These are phyloP conservation scores for Xanthoconium stramineum DNA, from an alignment of 768 basidiomycete species.

Conservation along the genomic window DNA sequence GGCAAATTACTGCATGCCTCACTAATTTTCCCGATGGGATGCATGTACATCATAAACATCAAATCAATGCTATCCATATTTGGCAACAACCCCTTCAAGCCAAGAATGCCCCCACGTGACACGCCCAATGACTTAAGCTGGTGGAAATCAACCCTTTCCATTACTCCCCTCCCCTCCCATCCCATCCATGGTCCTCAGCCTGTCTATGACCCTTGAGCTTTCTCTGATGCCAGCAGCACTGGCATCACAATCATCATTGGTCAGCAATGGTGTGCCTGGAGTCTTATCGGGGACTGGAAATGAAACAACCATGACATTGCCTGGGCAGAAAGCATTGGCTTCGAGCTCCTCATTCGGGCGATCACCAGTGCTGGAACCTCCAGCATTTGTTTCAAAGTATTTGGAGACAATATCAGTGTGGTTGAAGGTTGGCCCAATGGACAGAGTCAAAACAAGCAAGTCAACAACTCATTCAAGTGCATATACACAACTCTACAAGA, in stretches of 20 bases:
- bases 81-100: slow-evolving; percentile 3
- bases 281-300: slow-evolving; percentile 32
- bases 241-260: neutral
- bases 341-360: neutral
- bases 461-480: neutral
- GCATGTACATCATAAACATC: slow-evolving; percentile 9
- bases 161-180: neutral
- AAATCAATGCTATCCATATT: slow-evolving; percentile 35
- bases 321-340: slow-evolving; percentile 34
- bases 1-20: slow-evolving; percentile 22
- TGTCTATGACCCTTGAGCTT: slow-evolving; percentile 9
- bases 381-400: neutral
- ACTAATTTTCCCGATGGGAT: slow-evolving; percentile 27
- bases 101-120: neutral
- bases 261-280: slow-evolving; percentile 32
- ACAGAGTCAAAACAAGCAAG: neutral
- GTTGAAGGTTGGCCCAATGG: neutral
- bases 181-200: neutral
- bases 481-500: neutral
- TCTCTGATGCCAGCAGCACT: slow-evolving; percentile 38
- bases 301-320: slow-evolving; percentile 33
- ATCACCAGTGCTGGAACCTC: neutral
- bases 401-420: slow-evolving; percentile 9
- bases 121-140: neutral
- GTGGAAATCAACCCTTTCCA: neutral